Evolutionary conservation across 495 filamentous ascomycete genomes (phyloP), one percentile per base, ranked within the genome.

Genomic region (Friedmanniomyces endolithicus): DNA sequence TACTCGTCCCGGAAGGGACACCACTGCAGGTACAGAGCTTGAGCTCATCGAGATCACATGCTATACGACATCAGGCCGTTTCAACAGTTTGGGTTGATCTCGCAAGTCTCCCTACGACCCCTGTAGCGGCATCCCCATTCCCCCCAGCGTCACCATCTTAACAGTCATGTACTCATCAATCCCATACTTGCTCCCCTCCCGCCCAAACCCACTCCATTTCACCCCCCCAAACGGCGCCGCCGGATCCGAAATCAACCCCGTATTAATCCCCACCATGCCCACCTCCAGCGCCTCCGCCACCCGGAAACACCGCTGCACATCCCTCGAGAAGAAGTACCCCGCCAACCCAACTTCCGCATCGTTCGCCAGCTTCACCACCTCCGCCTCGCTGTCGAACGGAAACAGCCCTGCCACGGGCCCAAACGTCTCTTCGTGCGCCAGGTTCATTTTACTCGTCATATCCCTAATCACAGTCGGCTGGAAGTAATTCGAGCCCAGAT

Each of bases 131-230:
- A 54, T 41, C 1, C 52, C 62, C 52, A 64, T 59, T 8, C 62
- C 62, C 19, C 59, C 62, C 29, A 62, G 7, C 31, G 62, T 64
- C 0, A 64, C 80, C 72, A 80, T 92, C 77, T 98, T 98, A 41
- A 84, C 86, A 49, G 79, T 70, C 64, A 84, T 77, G 68, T 94
- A 98, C 71, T 96, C 92, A 11, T 85, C 86, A 61, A 94, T 84
- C 16, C 92, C 92, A 65, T 94, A 88, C 68, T 84, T 84, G 68
- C 85, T 90, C 33, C 92, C 92, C 71, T 98, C 90, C 33, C 90
- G 70, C 19, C 92, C 90, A 60, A 96, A 96, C 3, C 90, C 90
- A 65, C 84, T 88, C 69, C 87, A 76, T 70, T 98, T 98, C 17
- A 98, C 87, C 54, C 90, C 92, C 19, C 90, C 92, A 66, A 96